Evolutionary conservation across 2,329 filamentous ascomycete genomes (phyloP), one percentile per base, ranked within the genome.

Genomic region (Colletotrichum tropicicola): DNA sequence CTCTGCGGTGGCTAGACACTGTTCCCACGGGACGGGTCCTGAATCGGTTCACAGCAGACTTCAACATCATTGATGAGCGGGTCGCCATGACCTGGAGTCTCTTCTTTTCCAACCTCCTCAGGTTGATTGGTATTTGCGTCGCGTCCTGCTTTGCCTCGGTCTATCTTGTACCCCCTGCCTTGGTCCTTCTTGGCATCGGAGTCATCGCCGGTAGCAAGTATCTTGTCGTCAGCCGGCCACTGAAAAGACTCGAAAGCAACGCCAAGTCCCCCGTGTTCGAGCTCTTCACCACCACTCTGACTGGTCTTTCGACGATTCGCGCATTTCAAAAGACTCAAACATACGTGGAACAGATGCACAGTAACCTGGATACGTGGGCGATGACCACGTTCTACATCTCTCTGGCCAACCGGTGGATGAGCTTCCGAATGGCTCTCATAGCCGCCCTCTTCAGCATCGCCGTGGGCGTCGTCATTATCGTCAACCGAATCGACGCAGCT

Each of bases 381-480:
- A 77, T 75, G 58, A 71, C 75, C 2, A 71, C 64, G 13, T 78
- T 75, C 75, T 71, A 74, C 12, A 65, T 77, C 35, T 67, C 70
- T 56, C 65, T 78, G 15, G 72, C 72, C 25, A 70, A 70, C 12
- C 71, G 73, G 4, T 79, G 76, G 77, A 77, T 78, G 74, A 73
- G 70, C 13, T 79, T 79, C 58, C 74, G 79, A 8, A 74, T 81
- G 69, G 75, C 73, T 28, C 72, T 80, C 59, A 71, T 81, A 23
- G 79, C 79, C 2, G 89, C 89, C 1, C 70, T 89, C 17, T 94
- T 94, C 74, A 84, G 89, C 4, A 84, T 86, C 0, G 78, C 89
- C 19, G 88, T 92, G 3, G 88, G 90, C 0, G 79, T 85, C 3
- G 78, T 92, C n/a, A 87, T 93, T 44, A 83, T 93, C 32, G 73